These are phyloP conservation scores for Botrytis porri DNA, from an alignment of 2,329 filamentous ascomycete species.

Conservation along the genomic window DNA sequence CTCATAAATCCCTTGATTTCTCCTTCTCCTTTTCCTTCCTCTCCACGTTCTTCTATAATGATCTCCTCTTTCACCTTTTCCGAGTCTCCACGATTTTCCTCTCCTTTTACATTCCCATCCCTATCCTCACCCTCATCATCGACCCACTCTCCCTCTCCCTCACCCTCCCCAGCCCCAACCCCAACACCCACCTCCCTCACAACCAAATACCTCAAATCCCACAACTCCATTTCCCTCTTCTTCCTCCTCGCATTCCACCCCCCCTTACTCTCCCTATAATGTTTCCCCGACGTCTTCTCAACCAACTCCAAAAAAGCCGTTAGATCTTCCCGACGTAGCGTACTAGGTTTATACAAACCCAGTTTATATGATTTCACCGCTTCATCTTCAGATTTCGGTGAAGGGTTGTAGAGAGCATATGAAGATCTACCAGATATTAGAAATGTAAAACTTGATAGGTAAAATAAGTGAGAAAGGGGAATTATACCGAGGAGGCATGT, in stretches of 20 bases:
- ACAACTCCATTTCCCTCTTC: constrained; percentile 63
- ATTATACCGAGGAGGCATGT: constrained; percentile 43
- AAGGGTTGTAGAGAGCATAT: neutral
- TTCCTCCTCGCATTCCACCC: constrained; percentile 65
- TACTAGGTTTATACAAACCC: constrained; percentile 42
- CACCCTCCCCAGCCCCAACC: constrained; percentile 59
- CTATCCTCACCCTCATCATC: constrained; percentile 61
- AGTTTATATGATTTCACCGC: constrained; percentile 45
- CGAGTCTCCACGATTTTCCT: neutral
- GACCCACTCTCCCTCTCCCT: constrained; percentile 54
- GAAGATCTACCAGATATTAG: constrained; percentile 16
- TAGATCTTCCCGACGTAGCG: constrained; percentile 47
- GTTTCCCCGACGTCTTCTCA: constrained; percentile 58
- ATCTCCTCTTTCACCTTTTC: neutral
- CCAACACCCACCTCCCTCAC: constrained; percentile 46
- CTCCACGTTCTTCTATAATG: neutral
- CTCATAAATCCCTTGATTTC: constrained; percentile 56
- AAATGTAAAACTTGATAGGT: neutral
- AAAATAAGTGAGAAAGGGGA: neutral
- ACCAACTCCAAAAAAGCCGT: constrained; percentile 56
- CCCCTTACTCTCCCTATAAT: constrained; percentile 60
- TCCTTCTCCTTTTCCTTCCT: constrained; percentile 23
- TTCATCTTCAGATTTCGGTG: neutral
- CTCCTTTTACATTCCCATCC: neutral
- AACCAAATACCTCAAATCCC: constrained; percentile 66